Percentiles rank a stretch among this genome's conserved stretches.
Evolutionary conservation across 139 green algal species (phyloP).

Genomic region (Volvox africanus): DNA sequence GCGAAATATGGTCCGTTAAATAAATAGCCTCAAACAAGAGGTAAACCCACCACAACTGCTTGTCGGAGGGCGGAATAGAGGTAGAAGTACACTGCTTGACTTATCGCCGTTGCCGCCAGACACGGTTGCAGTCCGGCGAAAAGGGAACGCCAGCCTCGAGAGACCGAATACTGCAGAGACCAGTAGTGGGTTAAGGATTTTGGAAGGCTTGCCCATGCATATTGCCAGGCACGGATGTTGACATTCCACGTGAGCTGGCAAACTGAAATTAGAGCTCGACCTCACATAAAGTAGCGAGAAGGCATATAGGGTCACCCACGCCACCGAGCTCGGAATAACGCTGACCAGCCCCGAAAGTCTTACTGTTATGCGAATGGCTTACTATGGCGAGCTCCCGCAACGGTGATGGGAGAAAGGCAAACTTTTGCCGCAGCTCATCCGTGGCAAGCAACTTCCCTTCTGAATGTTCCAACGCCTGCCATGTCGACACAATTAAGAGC

Average conservation of each 20-base stretch:
- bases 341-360: too few species aligned
- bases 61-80: constrained; percentile 76
- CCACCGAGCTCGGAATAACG: too few species aligned
- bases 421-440: not conserved
- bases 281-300: too few species aligned
- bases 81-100: constrained; percentile 91
- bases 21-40: not conserved
- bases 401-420: not conserved
- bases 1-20: too few species aligned
- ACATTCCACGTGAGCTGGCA: not conserved
- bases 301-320: too few species aligned
- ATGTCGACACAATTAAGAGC: constrained; percentile 74
- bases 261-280: not conserved
- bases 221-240: not conserved
- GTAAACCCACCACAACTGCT: constrained; percentile 55
- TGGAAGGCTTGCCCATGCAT: too few species aligned
- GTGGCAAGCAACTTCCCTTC: not conserved
- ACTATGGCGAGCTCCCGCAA: constrained; percentile 44
- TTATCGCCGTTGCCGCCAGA: constrained; percentile 82
- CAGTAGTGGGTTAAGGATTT: not conserved
- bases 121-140: constrained; percentile 79
- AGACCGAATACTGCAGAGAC: constrained; percentile 31
- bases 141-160: constrained; percentile 64
- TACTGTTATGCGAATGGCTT: not conserved
- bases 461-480: constrained; percentile 41